These are phyloP conservation scores for Xylaria cubensis DNA, from an alignment of 495 filamentous ascomycete genomes.

Conservation along the genomic window DNA sequence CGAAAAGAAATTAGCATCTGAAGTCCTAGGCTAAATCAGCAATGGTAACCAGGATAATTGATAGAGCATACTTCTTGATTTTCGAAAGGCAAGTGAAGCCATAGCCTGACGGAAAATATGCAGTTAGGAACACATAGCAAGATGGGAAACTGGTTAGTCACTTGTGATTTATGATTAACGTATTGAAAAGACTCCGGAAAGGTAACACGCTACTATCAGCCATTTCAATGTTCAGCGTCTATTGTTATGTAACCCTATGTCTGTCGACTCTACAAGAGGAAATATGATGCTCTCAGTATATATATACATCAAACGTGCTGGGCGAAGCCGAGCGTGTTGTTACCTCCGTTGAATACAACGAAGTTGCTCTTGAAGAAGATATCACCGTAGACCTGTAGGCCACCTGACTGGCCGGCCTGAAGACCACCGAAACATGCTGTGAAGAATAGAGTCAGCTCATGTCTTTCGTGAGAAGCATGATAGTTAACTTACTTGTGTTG, in stretches of 20 bases:
- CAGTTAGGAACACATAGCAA: not conserved
- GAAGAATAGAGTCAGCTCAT: conserved; percentile 26
- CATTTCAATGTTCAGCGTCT: conserved; percentile 4
- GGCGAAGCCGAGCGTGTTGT: conserved; percentile 66
- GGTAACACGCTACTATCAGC: not conserved
- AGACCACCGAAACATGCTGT: conserved; percentile 75
- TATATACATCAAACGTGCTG: conserved; percentile 47
- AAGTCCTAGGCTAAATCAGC: no score
- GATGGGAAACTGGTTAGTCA: not conserved
- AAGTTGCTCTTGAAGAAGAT: conserved; percentile 82
- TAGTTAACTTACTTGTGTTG: conserved; percentile 45
- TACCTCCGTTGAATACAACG: conserved; percentile 76
- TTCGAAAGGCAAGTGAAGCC: no score
- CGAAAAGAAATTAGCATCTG: no score
- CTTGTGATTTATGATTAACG: not conserved
- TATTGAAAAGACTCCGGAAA: not conserved
- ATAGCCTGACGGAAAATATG: not conserved
- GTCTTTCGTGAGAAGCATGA: not conserved
- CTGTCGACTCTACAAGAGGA: not conserved
- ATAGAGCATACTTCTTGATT: no score
- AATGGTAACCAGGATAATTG: no score
- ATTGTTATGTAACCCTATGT: not conserved
- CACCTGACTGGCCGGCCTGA: conserved; percentile 63
- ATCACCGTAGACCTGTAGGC: conserved; percentile 77
- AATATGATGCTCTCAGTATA: not conserved